Evolutionary conservation across 257 asterid species (phyloP).

Genomic region (Nicotiana knightiana): DNA sequence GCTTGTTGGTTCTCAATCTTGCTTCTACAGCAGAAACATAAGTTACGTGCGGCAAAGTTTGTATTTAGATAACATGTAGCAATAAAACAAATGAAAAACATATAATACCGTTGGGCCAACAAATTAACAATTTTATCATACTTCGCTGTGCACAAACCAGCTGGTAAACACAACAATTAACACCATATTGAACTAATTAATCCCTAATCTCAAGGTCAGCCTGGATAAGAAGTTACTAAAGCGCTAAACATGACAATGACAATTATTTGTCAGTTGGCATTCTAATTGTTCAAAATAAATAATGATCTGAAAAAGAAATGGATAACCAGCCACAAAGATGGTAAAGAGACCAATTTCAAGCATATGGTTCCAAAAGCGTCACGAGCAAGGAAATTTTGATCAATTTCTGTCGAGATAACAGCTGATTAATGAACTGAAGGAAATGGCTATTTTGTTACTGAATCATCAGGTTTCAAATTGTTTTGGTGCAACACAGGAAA

Average conservation of each 20-base stretch:
- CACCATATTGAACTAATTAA: background rate
- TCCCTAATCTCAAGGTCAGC: background rate
- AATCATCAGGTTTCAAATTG: background rate
- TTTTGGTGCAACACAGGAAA: background rate
- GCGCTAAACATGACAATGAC: background rate
- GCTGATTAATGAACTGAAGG: background rate
- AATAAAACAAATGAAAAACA: background rate
- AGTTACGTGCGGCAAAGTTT: background rate
- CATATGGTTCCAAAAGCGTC: background rate
- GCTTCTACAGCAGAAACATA: conserved; percentile 40
- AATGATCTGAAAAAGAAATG: background rate
- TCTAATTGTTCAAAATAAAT: background rate
- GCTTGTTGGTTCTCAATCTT: conserved; percentile 55
- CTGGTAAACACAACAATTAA: background rate
- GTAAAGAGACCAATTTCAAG: background rate
- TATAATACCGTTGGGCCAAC: background rate
- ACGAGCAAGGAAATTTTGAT: background rate
- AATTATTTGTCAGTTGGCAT: background rate
- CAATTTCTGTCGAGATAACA: background rate
- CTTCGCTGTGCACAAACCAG: background rate
- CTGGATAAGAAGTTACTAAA: background rate
- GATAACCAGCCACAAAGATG: background rate
- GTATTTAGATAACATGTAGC: background rate
- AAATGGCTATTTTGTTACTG: background rate
- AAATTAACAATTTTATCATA: background rate